Conservation (phyloP, 169 alveolate species). For the Plasmodium knowlesi region DNA sequence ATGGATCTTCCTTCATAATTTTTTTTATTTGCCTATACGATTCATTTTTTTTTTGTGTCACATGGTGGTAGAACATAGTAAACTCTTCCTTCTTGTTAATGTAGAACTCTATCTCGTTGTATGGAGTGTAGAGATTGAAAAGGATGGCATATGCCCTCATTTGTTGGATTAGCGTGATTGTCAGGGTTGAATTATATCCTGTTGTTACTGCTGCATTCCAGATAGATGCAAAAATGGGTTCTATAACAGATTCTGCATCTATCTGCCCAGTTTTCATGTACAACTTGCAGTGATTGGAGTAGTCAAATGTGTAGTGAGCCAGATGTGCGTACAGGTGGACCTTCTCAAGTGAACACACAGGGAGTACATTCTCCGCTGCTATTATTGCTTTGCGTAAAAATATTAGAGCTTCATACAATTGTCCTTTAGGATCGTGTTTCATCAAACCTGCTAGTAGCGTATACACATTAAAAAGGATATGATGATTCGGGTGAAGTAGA, state of each 20-base stretch:
- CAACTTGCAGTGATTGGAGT: conserved; percentile 62
- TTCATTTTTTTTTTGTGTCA: conserved; percentile 77
- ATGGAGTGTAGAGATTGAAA: conserved; percentile 81
- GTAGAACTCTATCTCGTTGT: conserved; percentile 53
- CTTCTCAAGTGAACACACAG: conserved; percentile 87
- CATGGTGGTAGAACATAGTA: conserved; percentile 65
- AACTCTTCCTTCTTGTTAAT: conserved; percentile 77
- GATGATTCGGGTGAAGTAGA: conserved; percentile 89
- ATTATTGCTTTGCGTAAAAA: conserved; percentile 83
- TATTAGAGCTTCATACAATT: conserved; percentile 78
- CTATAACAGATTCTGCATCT: conserved; percentile 71
- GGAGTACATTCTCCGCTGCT: conserved; percentile 89
- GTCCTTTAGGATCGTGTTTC: conserved; percentile 81
- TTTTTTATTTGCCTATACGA: conserved; percentile 58
- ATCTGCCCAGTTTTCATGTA: conserved; percentile 51
- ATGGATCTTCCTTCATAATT: conserved; percentile 11
- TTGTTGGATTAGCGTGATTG: conserved; percentile 78
- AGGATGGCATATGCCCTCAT: conserved; percentile 80
- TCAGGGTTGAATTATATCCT: conserved; percentile 78
- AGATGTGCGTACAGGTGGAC: conserved; percentile 85
- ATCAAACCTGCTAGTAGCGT: conserved; percentile 88
- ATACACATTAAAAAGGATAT: conserved; percentile 85
- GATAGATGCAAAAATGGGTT: conserved; percentile 80
- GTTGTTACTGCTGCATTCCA: conserved; percentile 86
- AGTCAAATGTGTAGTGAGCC: conserved; percentile 85